Evolutionary conservation across 441 rosid species (phyloP).

Genomic region (Caryocar brasiliense): DNA sequence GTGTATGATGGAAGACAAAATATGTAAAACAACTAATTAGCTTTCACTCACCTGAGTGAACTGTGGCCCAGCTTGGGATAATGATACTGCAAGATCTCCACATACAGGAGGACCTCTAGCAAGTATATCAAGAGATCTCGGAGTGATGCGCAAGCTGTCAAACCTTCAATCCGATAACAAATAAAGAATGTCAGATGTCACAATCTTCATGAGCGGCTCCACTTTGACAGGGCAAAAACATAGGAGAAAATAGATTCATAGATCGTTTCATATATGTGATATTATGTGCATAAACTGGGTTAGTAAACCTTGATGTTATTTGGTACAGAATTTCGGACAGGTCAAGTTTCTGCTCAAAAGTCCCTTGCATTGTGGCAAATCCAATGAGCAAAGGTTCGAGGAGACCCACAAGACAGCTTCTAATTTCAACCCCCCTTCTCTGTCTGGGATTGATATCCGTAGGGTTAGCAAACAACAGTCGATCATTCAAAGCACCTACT

Average conservation of each 20-base stretch:
- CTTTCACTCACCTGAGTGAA: constrained; percentile 75
- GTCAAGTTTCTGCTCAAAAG: constrained; percentile 88
- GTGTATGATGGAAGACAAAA: constrained; percentile 3
- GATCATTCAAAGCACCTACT: constrained; percentile 92
- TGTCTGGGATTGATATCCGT: constrained; percentile 89
- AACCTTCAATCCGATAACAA: constrained; percentile 47
- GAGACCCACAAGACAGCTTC: constrained; percentile 92
- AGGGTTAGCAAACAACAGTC: constrained; percentile 74
- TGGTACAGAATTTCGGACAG: constrained; percentile 87
- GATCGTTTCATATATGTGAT: no score
- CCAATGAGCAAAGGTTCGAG: constrained; percentile 97
- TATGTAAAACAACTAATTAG: constrained; percentile 5
- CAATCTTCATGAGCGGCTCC: constrained; percentile 3
- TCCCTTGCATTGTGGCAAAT: constrained; percentile 93
- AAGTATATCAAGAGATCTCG: constrained; percentile 88
- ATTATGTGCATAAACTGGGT: constrained; percentile 5
- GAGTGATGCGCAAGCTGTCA: constrained; percentile 93
- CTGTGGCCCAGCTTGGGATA: constrained; percentile 95
- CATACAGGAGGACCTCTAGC: constrained; percentile 87
- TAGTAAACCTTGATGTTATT: constrained; percentile 79
- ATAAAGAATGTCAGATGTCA: constrained; percentile 20
- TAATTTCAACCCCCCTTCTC: constrained; percentile 79
- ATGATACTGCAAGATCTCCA: constrained; percentile 94
- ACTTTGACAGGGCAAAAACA: constrained; percentile 2
- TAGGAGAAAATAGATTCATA: background rate